Evolutionary conservation across 169 alveolate species (phyloP), one percentile per base, ranked within the genome.

Genomic region (Plasmodium sp.): DNA sequence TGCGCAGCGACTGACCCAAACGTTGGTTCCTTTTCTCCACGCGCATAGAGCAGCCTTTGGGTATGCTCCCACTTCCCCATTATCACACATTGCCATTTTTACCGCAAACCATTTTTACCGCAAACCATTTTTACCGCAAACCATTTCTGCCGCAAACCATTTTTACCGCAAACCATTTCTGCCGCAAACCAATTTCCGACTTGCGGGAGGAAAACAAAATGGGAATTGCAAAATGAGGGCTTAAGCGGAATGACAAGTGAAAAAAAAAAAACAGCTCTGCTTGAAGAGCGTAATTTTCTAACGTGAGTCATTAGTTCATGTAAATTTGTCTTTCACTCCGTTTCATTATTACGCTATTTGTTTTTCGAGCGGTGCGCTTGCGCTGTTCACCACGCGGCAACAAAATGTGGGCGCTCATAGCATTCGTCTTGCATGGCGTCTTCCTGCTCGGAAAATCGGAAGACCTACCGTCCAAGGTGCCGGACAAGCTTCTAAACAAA

Each of bases 401-500:
- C 9, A 90, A 79, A 39, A 90, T 90, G 94, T 80, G 54, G 22
- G 31, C 82, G 51, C 5, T 62, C 51, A 14, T 18, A 16, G 34
- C 27, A 7, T n/a, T 74, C 12, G 9, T 67, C 22, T 22, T 72
- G 41, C 82, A 80, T 31, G 10, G 14, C 36, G 54, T 58, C 9
- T 58, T 90, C 45, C 83, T 80, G 27, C 34, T 79, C 54, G 81
- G 75, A 31, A 75, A 74, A 58, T 80, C 58, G 16, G 82, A 58
- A 34, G 74, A 90, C 73, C 5, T 67, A 18, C 34, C 92, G 34
- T 81, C 58, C 16, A 43, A 33, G 16, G 48, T 16, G 36, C 41
- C 91, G 9, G 84, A 80, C 12, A 90, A 34, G 34, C 27, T 80
- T 41, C 72, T 90, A 81, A 79, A 90, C 54, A 90, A 80, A 58